These are phyloP conservation scores for Cronartium quercuum DNA, from an alignment of 1,284 basidiomycete species.

Conservation along the genomic window DNA sequence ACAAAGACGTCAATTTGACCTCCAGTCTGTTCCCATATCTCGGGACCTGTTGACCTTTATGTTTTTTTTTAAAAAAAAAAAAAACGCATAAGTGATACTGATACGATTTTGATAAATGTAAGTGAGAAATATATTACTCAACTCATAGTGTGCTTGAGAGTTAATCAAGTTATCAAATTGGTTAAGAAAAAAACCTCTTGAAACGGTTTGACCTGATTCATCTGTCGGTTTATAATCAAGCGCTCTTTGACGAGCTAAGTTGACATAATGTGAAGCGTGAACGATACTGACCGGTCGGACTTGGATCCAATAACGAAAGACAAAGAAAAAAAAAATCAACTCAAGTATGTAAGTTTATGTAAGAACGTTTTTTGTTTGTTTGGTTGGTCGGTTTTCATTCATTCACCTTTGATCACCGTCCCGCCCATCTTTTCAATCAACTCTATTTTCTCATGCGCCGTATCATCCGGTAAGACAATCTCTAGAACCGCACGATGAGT, in stretches of 20 bases:
- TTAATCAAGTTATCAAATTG: constrained; percentile 59
- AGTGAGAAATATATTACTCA: constrained; percentile 47
- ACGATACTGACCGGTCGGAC: constrained; percentile 22
- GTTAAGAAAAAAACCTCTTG: constrained; percentile 59
- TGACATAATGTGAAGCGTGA: constrained; percentile 20
- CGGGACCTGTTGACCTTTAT: constrained; percentile 73
- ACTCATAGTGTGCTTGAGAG: constrained; percentile 61
- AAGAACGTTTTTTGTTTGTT: not conserved
- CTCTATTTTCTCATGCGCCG: constrained; percentile 83
- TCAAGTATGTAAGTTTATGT: constrained; percentile 45
- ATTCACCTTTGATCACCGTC: constrained; percentile 63
- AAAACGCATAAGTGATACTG: constrained; percentile 38
- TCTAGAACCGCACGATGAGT: constrained; percentile 86
- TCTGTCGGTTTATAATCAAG: not conserved
- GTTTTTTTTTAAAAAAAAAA: constrained; percentile 70
- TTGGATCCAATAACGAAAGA: not conserved
- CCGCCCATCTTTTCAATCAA: constrained; percentile 79
- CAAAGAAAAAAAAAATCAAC: not conserved
- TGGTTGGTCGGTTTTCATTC: not conserved
- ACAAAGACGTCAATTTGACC: constrained; percentile 80
- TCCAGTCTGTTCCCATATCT: constrained; percentile 88
- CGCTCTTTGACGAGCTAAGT: constrained; percentile 11
- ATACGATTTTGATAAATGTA: not conserved
- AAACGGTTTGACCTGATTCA: not conserved
- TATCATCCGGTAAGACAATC: constrained; percentile 57